phyloP scores from a whole-genome alignment of 164 flowering plant species.

The Magnolia officinalis region DNA sequence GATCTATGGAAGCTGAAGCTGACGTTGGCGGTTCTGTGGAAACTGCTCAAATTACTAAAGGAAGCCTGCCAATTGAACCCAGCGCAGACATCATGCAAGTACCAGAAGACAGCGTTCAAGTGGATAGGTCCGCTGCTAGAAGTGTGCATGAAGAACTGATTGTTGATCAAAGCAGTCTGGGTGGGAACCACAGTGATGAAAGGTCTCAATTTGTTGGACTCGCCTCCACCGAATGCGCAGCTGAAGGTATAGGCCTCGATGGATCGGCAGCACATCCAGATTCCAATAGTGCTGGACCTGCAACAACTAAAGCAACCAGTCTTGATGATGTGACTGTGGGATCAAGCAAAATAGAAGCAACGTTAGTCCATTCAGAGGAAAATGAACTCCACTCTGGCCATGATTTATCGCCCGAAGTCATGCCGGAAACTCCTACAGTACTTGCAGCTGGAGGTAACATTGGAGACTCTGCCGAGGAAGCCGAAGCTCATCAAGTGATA shows the following conservation, averaged over 20 bases:
- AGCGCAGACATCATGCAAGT: constrained; percentile 11
- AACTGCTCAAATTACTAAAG: neutral
- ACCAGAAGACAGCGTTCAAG: constrained; percentile 8
- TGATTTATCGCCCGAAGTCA: neutral
- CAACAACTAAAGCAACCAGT: neutral
- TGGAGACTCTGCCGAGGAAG: constrained; percentile 8
- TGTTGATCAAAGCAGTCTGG: constrained; percentile 9
- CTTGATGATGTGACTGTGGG: constrained; percentile 4
- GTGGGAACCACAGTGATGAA: constrained; percentile 4
- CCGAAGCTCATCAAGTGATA: constrained; percentile 8
- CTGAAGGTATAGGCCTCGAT: neutral
- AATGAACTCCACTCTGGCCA: neutral
- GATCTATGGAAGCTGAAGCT: constrained; percentile 11
- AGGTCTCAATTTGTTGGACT: neutral
- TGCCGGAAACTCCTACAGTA: neutral
- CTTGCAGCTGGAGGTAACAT: constrained; percentile 2
- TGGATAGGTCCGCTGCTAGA: constrained; percentile 8
- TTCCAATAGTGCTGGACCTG: neutral
- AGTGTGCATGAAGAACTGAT: constrained; percentile 14
- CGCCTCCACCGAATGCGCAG: neutral
- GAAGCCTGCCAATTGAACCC: constrained; percentile 8
- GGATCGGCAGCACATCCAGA: constrained; percentile 8
- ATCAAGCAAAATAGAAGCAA: constrained; percentile 7
- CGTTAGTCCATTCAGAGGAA: neutral
- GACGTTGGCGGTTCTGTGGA: constrained; percentile 6